Base-by-base conservation (phyloP, 2,329 filamentous ascomycete species). In the Aspergillus novofumigatus region DNA sequence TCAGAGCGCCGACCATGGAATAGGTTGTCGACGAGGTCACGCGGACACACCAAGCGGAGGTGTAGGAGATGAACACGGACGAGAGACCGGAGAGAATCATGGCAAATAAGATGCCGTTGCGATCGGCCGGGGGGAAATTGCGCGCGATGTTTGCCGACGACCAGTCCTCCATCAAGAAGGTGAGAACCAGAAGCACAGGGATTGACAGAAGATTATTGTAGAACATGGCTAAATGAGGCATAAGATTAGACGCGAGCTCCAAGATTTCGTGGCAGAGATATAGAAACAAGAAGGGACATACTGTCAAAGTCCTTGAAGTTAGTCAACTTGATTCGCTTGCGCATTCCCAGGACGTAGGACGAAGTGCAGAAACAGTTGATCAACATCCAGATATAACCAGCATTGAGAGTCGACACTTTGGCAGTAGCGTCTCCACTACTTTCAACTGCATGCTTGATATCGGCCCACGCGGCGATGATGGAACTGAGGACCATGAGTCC, bases 261-360 rank as follows among this genome's bases (percentile, higher is more conserved):
- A 20, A 23, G 21, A 17, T 21, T 41, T 48, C 23, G 11, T 21
- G n/a, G 20, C 14, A 21, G 21, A 32, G 53, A 21, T 9, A 9
- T 7, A 21, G 21, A 41, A 2, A 17, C 25, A 44, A 38, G 23
- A 49, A 14, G 26, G 49, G 23, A 86, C 93, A 78, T 83, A 97
- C 93, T 96, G 76, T 99, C 94, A 81, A 95, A 97, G 75, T 97
- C 94, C 83, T 96, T 97, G 80, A 99, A 97, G 82, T 96, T 97
- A 81, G 96, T 97, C 78, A 95, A 86, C 87, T 97, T 97, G 75
- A 99, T 97, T 64, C 95, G 89, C 83, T 97, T 97, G 73, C 94
- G 88, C 93, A 97, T 97, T 65, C 89, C 85, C 62, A 99, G 79
- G 49, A 97, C 82, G 69, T 96, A 97, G 23, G 90, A 85, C 1